phyloP scores from a whole-genome alignment of 306 rosid species.

The Vigna reflexopilosa region DNA sequence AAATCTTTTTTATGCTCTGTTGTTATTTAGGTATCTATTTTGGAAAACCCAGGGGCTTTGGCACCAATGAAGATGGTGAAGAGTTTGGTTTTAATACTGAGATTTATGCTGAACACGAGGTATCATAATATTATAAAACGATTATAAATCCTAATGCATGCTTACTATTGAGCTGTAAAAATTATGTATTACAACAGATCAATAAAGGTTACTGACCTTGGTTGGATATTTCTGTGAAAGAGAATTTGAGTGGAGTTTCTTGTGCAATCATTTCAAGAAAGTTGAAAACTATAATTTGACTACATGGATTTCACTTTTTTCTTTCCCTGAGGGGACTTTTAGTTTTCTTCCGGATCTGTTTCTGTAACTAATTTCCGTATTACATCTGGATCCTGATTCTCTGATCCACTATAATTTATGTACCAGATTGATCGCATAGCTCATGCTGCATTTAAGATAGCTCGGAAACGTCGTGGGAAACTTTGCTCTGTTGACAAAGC shows the following conservation, averaged over 20 bases:
- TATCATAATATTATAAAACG: constrained; percentile 41
- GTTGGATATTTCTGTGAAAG: constrained; percentile 21
- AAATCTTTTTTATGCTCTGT: constrained; percentile 31
- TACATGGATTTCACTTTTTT: constrained; percentile 26
- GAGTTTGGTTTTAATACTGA: constrained; percentile 91
- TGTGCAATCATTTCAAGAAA: background rate
- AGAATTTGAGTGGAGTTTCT: constrained; percentile 21
- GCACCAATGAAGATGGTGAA: constrained; percentile 71
- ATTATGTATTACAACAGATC: constrained; percentile 6
- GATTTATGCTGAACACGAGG: constrained; percentile 78
- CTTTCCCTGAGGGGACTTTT: background rate
- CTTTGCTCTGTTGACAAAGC: constrained; percentile 97
- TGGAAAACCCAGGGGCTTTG: constrained; percentile 89
- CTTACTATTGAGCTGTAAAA: constrained; percentile 5
- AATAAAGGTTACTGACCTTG: constrained; percentile 17
- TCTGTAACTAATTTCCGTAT: constrained; percentile 25
- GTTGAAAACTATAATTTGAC: background rate
- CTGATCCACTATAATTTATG: constrained; percentile 34
- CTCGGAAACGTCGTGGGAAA: constrained; percentile 76
- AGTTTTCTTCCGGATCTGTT: constrained; percentile 14
- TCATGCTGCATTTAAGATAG: constrained; percentile 84
- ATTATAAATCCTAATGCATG: constrained; percentile 4
- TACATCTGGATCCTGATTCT: constrained; percentile 33
- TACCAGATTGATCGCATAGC: constrained; percentile 91
- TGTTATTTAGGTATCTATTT: constrained; percentile 77